Conservation (phyloP, 2,329 filamentous ascomycete species). For the Trichoderma oligosporum region DNA sequence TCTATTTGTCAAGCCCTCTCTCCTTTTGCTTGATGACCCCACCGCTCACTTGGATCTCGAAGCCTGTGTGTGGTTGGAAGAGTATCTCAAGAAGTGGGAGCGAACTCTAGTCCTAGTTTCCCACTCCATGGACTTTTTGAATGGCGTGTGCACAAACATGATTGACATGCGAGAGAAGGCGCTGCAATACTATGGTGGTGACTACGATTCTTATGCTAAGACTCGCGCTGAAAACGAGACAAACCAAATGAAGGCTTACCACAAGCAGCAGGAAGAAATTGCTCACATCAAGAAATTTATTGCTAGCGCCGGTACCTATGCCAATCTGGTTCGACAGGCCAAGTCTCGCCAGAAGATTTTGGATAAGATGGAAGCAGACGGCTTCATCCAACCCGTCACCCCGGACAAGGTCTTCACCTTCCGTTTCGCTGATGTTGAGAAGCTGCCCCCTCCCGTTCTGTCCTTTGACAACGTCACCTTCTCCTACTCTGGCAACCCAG, state of each 20-base stretch:
- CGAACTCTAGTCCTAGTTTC: conserved; percentile 94
- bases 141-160: conserved; percentile 98
- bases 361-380: conserved; percentile 99
- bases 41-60: conserved; percentile 99
- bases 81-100: conserved; percentile 99
- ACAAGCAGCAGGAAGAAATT: conserved; percentile 99
- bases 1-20: conserved; percentile 94
- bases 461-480: conserved; percentile 97
- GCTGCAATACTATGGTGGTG: conserved; percentile 97
- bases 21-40: conserved; percentile 94
- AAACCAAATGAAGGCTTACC: conserved; percentile 98
- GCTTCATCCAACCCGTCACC: conserved; percentile 88
- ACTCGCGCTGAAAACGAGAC: conserved; percentile 89
- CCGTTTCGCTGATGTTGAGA: conserved; percentile 97
- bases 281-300: conserved; percentile 99
- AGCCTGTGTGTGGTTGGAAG: conserved; percentile 98
- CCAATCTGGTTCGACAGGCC: conserved; percentile 97
- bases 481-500: conserved; percentile 85
- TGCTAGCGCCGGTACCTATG: conserved; percentile 97
- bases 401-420: conserved; percentile 91
- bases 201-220: conserved; percentile 98
- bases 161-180: conserved; percentile 91
- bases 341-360: conserved; percentile 99
- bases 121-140: conserved; percentile 98
- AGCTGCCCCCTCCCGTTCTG: conserved; percentile 94